phyloP scores from a whole-genome alignment of 2,329 filamentous ascomycete species.

The Plectosphaerella sp. region DNA sequence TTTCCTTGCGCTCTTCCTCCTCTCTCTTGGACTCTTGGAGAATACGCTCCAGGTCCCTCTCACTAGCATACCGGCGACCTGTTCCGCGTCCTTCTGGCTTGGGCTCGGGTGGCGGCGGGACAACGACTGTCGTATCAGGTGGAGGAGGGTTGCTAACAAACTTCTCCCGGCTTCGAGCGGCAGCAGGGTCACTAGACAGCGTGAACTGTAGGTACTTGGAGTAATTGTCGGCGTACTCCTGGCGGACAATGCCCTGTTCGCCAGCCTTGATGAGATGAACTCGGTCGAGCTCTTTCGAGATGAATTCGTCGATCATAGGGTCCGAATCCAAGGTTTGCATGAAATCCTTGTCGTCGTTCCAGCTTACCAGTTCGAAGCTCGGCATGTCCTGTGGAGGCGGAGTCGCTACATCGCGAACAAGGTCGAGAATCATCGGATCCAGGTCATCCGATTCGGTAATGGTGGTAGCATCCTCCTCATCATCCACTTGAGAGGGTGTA shows the following conservation, averaged over 20 bases:
- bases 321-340: slow-evolving; percentile 35
- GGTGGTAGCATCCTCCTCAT: slow-evolving; percentile 44
- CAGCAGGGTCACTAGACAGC: slow-evolving; percentile 48
- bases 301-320: slow-evolving; percentile 36
- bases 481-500: slow-evolving; percentile 43
- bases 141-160: slow-evolving; percentile 37
- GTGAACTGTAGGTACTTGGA: slow-evolving; percentile 51
- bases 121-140: slow-evolving; percentile 26
- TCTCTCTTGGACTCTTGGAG: slow-evolving; percentile 68
- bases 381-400: slow-evolving; percentile 52
- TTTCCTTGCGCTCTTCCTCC: slow-evolving; percentile 66
- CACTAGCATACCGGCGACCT: slow-evolving; percentile 59
- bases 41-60: slow-evolving; percentile 68
- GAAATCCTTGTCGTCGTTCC: slow-evolving; percentile 43
- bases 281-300: slow-evolving; percentile 39
- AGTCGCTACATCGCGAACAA: slow-evolving; percentile 47
- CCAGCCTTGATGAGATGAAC: slow-evolving; percentile 29
- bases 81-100: slow-evolving; percentile 52
- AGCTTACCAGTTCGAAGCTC: slow-evolving; percentile 37
- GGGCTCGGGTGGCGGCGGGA: slow-evolving; percentile 16
- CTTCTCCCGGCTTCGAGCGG: slow-evolving; percentile 51
- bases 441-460: slow-evolving; percentile 49
- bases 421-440: slow-evolving; percentile 43
- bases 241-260: slow-evolving; percentile 33
- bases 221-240: slow-evolving; percentile 43